Conservation (phyloP, 1,284 basidiomycete genomes). For the Naganishia sp. region DNA sequence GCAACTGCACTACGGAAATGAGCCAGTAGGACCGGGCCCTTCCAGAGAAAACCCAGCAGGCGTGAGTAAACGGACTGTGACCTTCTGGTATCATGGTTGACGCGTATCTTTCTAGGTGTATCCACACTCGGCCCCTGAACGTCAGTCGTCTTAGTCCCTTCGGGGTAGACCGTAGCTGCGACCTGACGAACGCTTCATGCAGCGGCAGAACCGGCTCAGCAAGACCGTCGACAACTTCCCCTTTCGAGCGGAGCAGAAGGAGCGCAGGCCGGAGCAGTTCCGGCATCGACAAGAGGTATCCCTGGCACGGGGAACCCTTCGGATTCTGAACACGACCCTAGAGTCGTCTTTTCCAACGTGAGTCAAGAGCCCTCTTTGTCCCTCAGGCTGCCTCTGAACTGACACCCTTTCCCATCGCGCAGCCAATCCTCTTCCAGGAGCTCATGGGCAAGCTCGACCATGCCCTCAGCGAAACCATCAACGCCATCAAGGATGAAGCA, state of each 20-base stretch:
- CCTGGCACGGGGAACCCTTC: constrained; percentile 30
- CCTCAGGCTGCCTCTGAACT: not conserved
- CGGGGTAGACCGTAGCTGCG: not conserved
- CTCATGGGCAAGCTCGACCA: constrained; percentile 45
- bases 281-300: constrained; percentile 24
- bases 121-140: constrained; percentile 12
- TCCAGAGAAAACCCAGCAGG: constrained; percentile 36
- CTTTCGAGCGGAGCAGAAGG: constrained; percentile 14
- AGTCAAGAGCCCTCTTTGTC: constrained; percentile 10
- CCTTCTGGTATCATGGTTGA: too few species aligned
- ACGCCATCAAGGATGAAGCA: constrained; percentile 44
- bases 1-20: constrained; percentile 39
- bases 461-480: constrained; percentile 44
- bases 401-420: not conserved
- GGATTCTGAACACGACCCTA: constrained; percentile 29
- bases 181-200: not conserved
- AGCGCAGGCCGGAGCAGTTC: constrained; percentile 25
- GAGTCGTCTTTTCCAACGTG: constrained; percentile 33
- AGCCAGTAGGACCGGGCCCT: constrained; percentile 41
- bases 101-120: not conserved
- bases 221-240: constrained; percentile 17
- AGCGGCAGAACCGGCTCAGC: constrained; percentile 25
- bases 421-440: constrained; percentile 38
- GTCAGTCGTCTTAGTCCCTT: not conserved
- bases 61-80: constrained; percentile 36